These are phyloP conservation scores for Aureobasidium pullulans DNA, from an alignment of 2,329 filamentous ascomycete genomes.

Conservation along the genomic window DNA sequence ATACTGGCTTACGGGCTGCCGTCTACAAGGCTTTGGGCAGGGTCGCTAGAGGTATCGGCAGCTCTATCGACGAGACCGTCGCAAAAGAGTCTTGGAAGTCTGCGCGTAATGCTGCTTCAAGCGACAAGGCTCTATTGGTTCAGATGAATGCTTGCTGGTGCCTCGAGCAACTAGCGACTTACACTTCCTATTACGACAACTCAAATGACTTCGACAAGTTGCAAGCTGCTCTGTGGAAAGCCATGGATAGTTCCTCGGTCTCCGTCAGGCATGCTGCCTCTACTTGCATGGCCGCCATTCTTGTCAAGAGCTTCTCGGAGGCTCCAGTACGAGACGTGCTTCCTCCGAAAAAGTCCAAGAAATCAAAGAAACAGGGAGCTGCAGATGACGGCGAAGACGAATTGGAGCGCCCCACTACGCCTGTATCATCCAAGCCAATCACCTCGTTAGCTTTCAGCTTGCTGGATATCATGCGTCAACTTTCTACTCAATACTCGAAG, in stretches of 20 bases:
- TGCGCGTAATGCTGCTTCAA: constrained; percentile 64
- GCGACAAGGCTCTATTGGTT: constrained; percentile 77
- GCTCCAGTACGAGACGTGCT: constrained; percentile 43
- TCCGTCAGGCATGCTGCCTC: constrained; percentile 79
- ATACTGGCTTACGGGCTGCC: constrained; percentile 75
- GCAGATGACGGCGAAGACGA: constrained; percentile 63
- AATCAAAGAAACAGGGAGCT: constrained; percentile 60
- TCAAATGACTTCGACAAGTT: constrained; percentile 84
- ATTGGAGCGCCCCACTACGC: constrained; percentile 62
- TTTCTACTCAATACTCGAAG: constrained; percentile 75
- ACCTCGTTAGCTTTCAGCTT: constrained; percentile 66
- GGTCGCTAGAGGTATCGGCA: constrained; percentile 65
- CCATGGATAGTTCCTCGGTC: constrained; percentile 68
- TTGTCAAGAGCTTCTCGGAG: constrained; percentile 74
- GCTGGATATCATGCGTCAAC: constrained; percentile 66
- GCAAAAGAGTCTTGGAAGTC: constrained; percentile 95
- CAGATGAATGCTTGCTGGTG: constrained; percentile 73
- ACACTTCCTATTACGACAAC: constrained; percentile 79
- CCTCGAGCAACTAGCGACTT: constrained; percentile 62
- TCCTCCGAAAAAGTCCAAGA: constrained; percentile 64
- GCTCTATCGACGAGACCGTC: constrained; percentile 72
- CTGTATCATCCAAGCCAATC: constrained; percentile 65
- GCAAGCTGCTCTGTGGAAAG: constrained; percentile 74
- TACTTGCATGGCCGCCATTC: constrained; percentile 71
- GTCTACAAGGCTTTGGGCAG: constrained; percentile 69